A percentile compares a stretch with the other conserved stretches of the same genome.
Conservation (phyloP, 2,329 filamentous ascomycete species). For the Diaporthe sp. region DNA sequence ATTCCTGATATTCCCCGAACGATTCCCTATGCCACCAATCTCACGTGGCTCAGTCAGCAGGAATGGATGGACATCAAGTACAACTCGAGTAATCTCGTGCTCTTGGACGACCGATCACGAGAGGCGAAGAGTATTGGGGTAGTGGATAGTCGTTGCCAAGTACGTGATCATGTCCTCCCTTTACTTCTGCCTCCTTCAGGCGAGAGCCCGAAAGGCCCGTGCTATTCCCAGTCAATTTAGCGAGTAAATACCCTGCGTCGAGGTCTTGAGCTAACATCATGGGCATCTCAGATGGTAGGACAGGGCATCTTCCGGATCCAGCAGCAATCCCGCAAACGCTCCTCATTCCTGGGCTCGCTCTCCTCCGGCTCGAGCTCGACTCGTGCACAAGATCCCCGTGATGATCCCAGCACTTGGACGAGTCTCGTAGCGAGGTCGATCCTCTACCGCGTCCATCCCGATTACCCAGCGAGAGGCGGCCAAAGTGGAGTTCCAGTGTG, state of each 20-base stretch:
- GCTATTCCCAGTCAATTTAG: not conserved
- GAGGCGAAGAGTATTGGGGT: conserved; percentile 12
- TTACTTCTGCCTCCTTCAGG: not conserved
- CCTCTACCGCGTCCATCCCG: not conserved
- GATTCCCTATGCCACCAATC: not conserved
- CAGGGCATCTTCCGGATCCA: conserved; percentile 16
- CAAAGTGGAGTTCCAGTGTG: conserved; percentile 19
- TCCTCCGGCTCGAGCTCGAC: not conserved
- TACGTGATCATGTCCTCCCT: not conserved
- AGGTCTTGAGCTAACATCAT: not conserved
- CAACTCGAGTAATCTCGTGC: not conserved
- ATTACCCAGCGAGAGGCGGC: conserved; percentile 1
- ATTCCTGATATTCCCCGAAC: not conserved
- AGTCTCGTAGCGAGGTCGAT: conserved; percentile 8
- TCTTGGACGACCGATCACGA: not conserved
- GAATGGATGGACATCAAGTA: conserved; percentile 19
- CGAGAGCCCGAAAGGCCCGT: fast-evolving
- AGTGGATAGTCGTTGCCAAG: conserved; percentile 7
- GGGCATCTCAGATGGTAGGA: not conserved
- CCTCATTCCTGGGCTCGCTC: conserved; percentile 14
- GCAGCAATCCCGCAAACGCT: conserved; percentile 15
- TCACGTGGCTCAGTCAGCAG: conserved; percentile 1
- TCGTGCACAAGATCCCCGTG: not conserved
- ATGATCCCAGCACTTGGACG: conserved; percentile 22
- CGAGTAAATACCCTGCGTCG: fast-evolving